phyloP scores from a whole-genome alignment of 1,284 basidiomycete genomes.

The Ceratorhiza oryzae-sativae region DNA sequence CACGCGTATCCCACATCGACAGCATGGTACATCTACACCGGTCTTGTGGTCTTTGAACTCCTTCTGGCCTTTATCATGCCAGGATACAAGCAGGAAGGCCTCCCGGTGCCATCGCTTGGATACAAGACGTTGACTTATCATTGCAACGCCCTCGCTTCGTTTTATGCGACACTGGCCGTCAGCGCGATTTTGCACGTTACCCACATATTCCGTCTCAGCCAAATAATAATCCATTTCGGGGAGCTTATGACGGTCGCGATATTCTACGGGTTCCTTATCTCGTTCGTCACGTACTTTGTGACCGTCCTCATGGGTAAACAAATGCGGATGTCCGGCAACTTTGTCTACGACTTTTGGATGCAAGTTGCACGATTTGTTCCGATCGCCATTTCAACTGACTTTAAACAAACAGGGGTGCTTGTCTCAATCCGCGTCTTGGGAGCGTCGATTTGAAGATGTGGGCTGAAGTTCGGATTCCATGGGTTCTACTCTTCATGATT shows the following conservation, averaged over 20 bases:
- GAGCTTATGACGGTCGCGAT: conserved; percentile 96
- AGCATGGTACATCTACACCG: conserved; percentile 88
- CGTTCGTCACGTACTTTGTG: conserved; percentile 80
- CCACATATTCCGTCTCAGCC: conserved; percentile 87
- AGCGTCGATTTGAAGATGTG: conserved; percentile 98
- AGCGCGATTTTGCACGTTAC: conserved; percentile 81
- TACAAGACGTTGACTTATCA: conserved; percentile 96
- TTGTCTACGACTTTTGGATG: conserved; percentile 97
- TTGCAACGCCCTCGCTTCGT: conserved; percentile 91
- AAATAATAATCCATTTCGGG: conserved; percentile 97
- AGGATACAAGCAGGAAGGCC: conserved; percentile 91
- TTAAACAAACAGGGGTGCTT: conserved; percentile 10
- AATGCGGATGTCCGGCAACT: conserved; percentile 92
- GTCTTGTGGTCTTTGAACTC: conserved; percentile 89
- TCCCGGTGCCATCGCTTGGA: conserved; percentile 88
- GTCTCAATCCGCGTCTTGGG: conserved; percentile 93
- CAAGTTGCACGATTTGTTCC: conserved; percentile 65
- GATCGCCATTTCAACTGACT: background rate
- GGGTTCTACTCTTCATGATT: conserved; percentile 95
- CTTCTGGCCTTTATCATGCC: conserved; percentile 90
- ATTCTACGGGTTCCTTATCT: conserved; percentile 86
- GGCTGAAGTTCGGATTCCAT: conserved; percentile 97
- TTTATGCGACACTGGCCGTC: conserved; percentile 86
- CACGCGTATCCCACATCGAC: conserved; percentile 90
- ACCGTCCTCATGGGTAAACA: conserved; percentile 80